Conservation (phyloP, 2,329 filamentous ascomycete genomes). For the Phyllosticta ampelicida region DNA sequence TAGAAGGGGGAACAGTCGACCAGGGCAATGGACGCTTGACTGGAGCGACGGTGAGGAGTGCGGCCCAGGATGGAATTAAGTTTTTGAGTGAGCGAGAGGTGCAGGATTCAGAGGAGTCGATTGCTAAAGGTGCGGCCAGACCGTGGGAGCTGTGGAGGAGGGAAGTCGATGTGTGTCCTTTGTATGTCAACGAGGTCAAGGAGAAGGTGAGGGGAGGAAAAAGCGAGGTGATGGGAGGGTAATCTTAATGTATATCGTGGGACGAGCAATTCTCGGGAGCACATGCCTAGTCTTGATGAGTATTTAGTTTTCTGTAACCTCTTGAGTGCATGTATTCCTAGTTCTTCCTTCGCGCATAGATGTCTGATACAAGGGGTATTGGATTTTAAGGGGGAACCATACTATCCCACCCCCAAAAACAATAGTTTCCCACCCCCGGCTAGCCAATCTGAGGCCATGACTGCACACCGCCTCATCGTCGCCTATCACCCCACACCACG, state of each 20-base stretch:
- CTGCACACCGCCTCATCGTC: no score
- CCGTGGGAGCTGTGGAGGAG: slow-evolving; percentile 35
- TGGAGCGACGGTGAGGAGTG: not conserved
- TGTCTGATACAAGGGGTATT: no score
- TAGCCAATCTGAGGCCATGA: no score
- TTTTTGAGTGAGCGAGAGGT: slow-evolving; percentile 25
- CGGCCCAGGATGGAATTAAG: not conserved
- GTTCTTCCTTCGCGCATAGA: no score
- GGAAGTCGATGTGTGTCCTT: slow-evolving; percentile 21
- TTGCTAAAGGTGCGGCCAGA: slow-evolving; percentile 20
- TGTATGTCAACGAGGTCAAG: not conserved
- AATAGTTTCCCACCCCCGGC: no score
- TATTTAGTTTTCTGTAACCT: no score
- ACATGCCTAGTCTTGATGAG: no score
- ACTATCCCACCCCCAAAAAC: no score
- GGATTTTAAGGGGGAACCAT: no score
- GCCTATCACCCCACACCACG: no score
- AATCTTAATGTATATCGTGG: not conserved
- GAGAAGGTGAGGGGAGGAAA: not conserved
- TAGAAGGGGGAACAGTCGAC: not conserved
- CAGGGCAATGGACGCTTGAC: not conserved
- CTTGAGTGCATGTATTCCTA: no score
- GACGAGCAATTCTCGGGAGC: not conserved
- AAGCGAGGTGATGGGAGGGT: not conserved
- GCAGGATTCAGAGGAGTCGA: slow-evolving; percentile 31